Percentiles rank a stretch among this genome's conserved stretches.
phyloP scores from a whole-genome alignment of 352 stramenopile species.

The Phytophthora chlamydospora region DNA sequence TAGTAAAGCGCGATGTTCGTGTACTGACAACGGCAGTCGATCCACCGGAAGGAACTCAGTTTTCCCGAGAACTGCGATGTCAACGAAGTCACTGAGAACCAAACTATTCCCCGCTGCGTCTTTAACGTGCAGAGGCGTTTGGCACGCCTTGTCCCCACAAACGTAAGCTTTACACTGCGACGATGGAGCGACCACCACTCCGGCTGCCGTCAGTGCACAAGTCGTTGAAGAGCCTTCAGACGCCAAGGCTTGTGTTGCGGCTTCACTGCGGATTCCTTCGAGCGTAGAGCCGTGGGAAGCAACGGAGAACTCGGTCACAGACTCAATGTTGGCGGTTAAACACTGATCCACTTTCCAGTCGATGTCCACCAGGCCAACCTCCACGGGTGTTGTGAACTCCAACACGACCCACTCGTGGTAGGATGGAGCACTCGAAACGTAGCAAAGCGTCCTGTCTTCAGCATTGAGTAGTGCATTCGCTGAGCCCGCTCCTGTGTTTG shows the following conservation, averaged over 20 bases:
- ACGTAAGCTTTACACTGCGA: conserved; percentile 25
- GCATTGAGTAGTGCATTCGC: conserved; percentile 37
- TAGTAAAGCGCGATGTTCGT: conserved; percentile 57
- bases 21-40: conserved; percentile 51
- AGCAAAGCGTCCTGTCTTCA: conserved; percentile 42
- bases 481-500: conserved; percentile 43
- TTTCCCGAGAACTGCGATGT: conserved; percentile 54
- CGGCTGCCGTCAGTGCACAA: conserved; percentile 39
- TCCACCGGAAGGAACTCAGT: conserved; percentile 40
- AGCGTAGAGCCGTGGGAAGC: conserved; percentile 46
- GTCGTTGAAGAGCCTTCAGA: conserved; percentile 1
- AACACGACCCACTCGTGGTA: conserved; percentile 78
- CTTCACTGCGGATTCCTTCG: conserved; percentile 33
- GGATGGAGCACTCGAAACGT: conserved; percentile 41
- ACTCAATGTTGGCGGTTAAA: conserved; percentile 29
- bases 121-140: conserved; percentile 9
- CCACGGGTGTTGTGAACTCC: conserved; percentile 45
- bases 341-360: conserved; percentile 49
- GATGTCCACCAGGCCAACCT: conserved; percentile 63
- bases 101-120: conserved; percentile 30
- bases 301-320: conserved; percentile 50
- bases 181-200: conserved; percentile 21
- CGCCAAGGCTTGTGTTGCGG: conserved; percentile 17
- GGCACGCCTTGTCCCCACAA: conserved; percentile 44
- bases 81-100: conserved; percentile 58